Percentiles rank a stretch among this genome's conserved stretches.
These are phyloP conservation scores for Pseudognaphalium luteoalbum DNA, from an alignment of 129 eudicot species.

Conservation along the genomic window DNA sequence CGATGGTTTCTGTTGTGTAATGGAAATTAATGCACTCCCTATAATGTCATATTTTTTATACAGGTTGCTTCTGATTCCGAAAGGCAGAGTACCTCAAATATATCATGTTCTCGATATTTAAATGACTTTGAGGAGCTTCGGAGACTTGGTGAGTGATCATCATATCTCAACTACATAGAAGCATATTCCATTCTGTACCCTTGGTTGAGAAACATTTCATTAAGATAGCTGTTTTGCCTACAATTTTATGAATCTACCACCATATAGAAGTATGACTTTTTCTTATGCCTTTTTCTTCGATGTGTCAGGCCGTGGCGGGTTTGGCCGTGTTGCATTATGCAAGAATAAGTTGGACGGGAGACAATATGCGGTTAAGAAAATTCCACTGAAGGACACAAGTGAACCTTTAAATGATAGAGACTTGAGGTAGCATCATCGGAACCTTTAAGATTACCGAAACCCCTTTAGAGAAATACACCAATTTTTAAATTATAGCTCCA, in stretches of 20 bases:
- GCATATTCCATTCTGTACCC: too few relatives aligned
- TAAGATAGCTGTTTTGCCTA: too few relatives aligned
- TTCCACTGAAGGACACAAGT: slow-evolving; percentile 82
- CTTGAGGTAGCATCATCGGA: slow-evolving; percentile 50
- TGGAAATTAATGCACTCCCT: slow-evolving; percentile 15
- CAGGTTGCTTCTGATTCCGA: too few relatives aligned
- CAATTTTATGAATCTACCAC: too few relatives aligned
- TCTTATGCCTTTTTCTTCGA: slow-evolving; percentile 21
- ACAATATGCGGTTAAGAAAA: slow-evolving; percentile 90
- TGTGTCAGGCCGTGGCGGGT: slow-evolving; percentile 85
- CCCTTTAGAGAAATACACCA: slow-evolving; percentile 7
- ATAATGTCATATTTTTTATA: neutral
- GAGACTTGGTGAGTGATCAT: too few relatives aligned
- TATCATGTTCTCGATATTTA: too few relatives aligned
- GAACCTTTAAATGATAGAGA: slow-evolving; percentile 82
- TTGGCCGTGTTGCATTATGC: slow-evolving; percentile 92
- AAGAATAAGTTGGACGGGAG: slow-evolving; percentile 96
- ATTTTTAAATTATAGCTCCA: slow-evolving; percentile 14
- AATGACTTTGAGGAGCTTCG: too few relatives aligned
- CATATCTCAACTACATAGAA: too few relatives aligned
- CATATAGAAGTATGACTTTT: slow-evolving; percentile 6
- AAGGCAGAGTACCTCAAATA: too few relatives aligned
- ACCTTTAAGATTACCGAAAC: neutral
- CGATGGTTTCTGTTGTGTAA: slow-evolving; percentile 14
- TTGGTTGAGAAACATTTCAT: too few relatives aligned